A percentile compares a stretch with the other conserved stretches of the same genome.
Conservation (phyloP, 495 filamentous ascomycete species). For the Penicillium flavigenum region DNA sequence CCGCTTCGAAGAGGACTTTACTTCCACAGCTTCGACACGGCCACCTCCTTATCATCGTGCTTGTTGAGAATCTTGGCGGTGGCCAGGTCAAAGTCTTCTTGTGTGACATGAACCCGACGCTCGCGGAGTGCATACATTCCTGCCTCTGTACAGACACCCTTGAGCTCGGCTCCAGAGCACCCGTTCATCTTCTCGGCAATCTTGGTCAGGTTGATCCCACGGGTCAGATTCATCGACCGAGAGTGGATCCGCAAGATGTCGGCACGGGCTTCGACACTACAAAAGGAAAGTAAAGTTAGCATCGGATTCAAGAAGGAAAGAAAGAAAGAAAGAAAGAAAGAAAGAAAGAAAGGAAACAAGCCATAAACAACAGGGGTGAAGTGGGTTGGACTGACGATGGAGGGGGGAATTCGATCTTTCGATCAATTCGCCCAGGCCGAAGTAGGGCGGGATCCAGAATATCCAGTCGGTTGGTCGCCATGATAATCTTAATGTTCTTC, state of each 20-base stretch:
- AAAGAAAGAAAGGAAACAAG: not conserved
- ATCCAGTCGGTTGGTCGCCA: conserved; percentile 97
- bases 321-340: not conserved
- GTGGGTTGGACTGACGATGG: conserved; percentile 60
- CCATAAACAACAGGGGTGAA: not conserved
- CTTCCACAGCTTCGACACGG: conserved; percentile 90
- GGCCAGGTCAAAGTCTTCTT: conserved; percentile 98
- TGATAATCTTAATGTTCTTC: conserved; percentile 99
- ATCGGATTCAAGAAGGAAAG: not conserved
- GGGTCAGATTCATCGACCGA: conserved; percentile 95
- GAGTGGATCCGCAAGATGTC: conserved; percentile 98
- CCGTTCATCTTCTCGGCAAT: conserved; percentile 99
- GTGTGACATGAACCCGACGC: conserved; percentile 93
- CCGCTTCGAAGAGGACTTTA: conserved; percentile 40
- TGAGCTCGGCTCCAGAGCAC: conserved; percentile 93
- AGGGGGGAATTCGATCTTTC: conserved; percentile 99
- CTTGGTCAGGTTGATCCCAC: conserved; percentile 96
- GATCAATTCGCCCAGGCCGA: conserved; percentile 92
- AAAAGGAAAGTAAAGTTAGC: conserved; percentile 19
- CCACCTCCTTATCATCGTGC: conserved; percentile 97
- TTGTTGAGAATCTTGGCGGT: conserved; percentile 99
- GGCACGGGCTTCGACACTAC: conserved; percentile 84
- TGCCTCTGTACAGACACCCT: conserved; percentile 95
- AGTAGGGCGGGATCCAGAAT: conserved; percentile 94
- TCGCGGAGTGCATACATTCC: conserved; percentile 98